Base-by-base conservation (phyloP, 352 stramenopile species). In the Globisporangium spinosum region DNA sequence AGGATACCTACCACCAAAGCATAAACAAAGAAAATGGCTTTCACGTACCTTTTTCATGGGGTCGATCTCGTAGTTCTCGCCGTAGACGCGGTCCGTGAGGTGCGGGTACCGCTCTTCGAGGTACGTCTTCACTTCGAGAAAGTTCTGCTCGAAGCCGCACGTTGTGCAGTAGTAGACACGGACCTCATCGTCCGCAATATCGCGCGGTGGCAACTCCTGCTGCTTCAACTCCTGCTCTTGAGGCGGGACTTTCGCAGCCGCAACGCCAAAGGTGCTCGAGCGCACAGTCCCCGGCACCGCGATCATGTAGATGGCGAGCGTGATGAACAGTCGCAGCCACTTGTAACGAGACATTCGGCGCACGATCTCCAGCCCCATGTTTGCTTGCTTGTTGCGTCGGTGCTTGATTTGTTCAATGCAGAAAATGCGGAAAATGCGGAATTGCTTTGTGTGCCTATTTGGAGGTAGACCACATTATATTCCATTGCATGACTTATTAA, bases 71-170 rank as follows among this genome's bases (percentile, higher is more conserved):
- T 86, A 89, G 64, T 89, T 91, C 3, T 55, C 70, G 58, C 86
- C 83, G 32, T 82, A 72, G 22, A 94, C 71, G 72, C 80, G 83
- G 63, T 87, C 86, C 12, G 80, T 68, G 38, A 94, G 72, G 62
- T 91, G 84, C 1, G 86, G 86, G 64, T 91, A 93, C 43, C 80
- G 87, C 49, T 92, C 76, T 71, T 91, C 86, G 54, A 94, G 57
- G 63, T 79, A 82, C 51, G 73, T 77, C 67, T 86, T 87, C 35
- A 93, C 76, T 67, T 94, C 78, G 22, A 74, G 47, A 64, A 90
- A 94, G 75, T 92, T 94, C 63, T 93, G 82, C 68, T 83, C 73
- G 76, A 89, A 94, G 63, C 87, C 87, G 69, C 87, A 94, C 58
- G 87, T 81, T 53, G 83, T 85, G 67, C 87, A 94, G 72, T 78